Evolutionary conservation across 225 moss, liverwort and hornwort species (phyloP), one percentile per base, ranked within the genome.

Genomic region (Bryum argenteum): DNA sequence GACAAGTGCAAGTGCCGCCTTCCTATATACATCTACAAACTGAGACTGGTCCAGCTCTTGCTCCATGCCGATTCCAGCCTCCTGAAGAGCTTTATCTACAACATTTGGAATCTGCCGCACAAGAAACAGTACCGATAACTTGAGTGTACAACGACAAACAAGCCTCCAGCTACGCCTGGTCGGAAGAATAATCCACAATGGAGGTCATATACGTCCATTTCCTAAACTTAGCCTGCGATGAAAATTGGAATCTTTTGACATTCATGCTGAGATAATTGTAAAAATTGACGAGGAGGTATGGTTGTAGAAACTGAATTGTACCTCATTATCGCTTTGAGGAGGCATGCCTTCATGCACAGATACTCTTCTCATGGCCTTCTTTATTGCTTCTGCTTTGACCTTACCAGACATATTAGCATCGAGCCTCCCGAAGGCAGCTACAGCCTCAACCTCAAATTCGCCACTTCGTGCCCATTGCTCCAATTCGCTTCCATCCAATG

Each of bases 261-360:
- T 12, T 18, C 33, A 3, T 53, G 20, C 7, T 54, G 40, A 54
- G 54, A 21, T 9, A 13, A 23, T 66, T 50, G 50, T 47, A 48
- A 33, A 33, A 33, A 33, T n/a, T 4, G 14, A 44, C 11, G 12
- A 44, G 2, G 14, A 44, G 44, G 12, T 11, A 44, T 6, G 17
- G 16, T 48, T 6, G 48, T 48, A 17, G 16, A 16, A 38, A 55
- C 40, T 59, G 52, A 56, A 54, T 39, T 12, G n/a, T 82, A 95
- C 94, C 87, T 79, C 45, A 44, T 24, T 43, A 41, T 90, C 81
- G 16, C 50, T 79, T 44, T 82, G 83, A 26, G 94, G 92, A 73
- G 94, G 94, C 92, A 95, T 90, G 11, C 94, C 94, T 71, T 87
- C 85, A 8, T 54, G 54, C 8, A 92, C 83, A 28, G 84, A 60